Conservation (phyloP, 2,329 filamentous ascomycete genomes). For the Pestalotiopsis sp. region DNA sequence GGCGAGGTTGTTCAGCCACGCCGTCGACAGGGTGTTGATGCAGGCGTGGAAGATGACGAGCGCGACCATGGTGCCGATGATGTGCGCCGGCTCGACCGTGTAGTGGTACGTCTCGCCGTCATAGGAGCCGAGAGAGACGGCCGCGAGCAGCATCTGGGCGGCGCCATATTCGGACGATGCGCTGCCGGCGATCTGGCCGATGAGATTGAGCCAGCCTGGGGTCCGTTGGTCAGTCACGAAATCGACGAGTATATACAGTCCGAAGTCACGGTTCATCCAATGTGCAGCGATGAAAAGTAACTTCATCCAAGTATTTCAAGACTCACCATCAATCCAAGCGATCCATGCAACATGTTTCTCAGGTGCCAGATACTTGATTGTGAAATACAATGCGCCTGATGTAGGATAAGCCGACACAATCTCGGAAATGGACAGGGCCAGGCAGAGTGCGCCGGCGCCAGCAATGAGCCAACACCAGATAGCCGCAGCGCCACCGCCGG, state of each 20-base stretch:
- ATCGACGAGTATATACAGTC: neutral
- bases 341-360: conserved; percentile 46
- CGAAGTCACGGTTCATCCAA: too few relatives aligned
- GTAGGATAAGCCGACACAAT: conserved; percentile 60
- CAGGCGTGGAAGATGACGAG: conserved; percentile 50
- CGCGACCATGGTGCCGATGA: conserved; percentile 56
- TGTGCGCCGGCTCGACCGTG: conserved; percentile 42
- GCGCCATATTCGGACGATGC: conserved; percentile 59
- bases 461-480: conserved; percentile 62
- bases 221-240: conserved; percentile 11
- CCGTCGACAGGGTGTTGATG: conserved; percentile 56
- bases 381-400: conserved; percentile 50
- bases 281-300: too few relatives aligned
- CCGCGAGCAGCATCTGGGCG: conserved; percentile 55
- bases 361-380: conserved; percentile 53
- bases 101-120: conserved; percentile 36
- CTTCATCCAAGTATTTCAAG: too few relatives aligned
- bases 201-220: conserved; percentile 47
- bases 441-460: conserved; percentile 56
- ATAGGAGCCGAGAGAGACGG: conserved; percentile 50
- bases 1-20: conserved; percentile 59
- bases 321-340: conserved; percentile 42
- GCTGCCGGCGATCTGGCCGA: conserved; percentile 54
- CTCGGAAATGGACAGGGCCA: conserved; percentile 54
- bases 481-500: conserved; percentile 52